Base-by-base conservation (phyloP, 139 green algal genomes). In the Mychonastes homosphaera region DNA sequence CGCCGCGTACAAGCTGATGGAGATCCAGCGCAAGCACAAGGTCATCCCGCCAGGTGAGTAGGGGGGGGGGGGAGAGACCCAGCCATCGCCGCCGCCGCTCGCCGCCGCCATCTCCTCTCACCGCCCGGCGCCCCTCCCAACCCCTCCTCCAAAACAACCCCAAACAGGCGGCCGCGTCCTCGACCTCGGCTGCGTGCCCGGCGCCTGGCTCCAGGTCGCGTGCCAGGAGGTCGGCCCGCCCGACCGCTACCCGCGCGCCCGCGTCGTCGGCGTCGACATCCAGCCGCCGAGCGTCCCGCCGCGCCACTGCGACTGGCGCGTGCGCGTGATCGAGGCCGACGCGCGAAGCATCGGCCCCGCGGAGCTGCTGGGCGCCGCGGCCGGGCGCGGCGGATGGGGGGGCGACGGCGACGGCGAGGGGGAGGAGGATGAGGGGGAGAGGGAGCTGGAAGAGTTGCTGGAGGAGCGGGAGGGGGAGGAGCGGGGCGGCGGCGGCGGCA, bases 1-100 rank as follows among this genome's bases (percentile, higher is more conserved):
- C 0, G 79, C 79, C 7, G 86, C 85, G 0, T 94, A 76, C 58
- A 94, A 94, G 70, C 73, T 94, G 4, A 57, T 77, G 30, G 84
- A 93, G 49, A 83, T 94, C 7, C 85, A 94, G 36, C 56, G 78
- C 4, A 88, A 87, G 59, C 77, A 88, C 65, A 83, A 83, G 6
- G 36, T 92, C 26, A 90, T 92, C 39, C 74, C 67, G 40, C 66
- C 29, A 27, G 83, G 78, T 75, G 21, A 24, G 65, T n/a, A n/a
- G 16, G 16, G 6, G 15, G 6, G 1, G 2, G 32, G 10, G 3
- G 8, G 13, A 4, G 12, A 63, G 27, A 15, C 6, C 38, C 32
- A 8, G 3, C 8, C 41, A 27, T 24, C 18, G 3, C 44, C 18
- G 44, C 44, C 28, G 43, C 10, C 10, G 43, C 43, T 50, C 34